Conservation (phyloP, 352 stramenopile genomes). For the Globisporangium apiculatum region DNA sequence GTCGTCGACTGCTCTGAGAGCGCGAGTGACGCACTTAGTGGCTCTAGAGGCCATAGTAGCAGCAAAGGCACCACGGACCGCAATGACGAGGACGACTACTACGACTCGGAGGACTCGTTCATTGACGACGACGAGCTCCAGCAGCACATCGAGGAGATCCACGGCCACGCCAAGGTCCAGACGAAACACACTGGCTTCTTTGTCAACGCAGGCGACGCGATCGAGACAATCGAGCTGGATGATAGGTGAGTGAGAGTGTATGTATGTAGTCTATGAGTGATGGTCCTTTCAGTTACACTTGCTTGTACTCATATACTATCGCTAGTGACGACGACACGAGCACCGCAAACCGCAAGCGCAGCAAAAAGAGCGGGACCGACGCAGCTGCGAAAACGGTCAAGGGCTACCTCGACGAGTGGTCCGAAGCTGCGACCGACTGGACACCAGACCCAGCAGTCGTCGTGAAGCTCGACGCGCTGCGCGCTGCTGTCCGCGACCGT, state of each 20-base stretch:
- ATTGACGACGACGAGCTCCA: slow-evolving; percentile 81
- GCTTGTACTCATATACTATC: background rate
- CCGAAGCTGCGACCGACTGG: slow-evolving; percentile 67
- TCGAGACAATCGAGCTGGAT: slow-evolving; percentile 60
- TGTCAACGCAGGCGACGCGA: slow-evolving; percentile 79
- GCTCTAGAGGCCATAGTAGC: slow-evolving; percentile 12
- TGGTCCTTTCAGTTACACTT: background rate
- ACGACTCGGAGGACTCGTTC: slow-evolving; percentile 87
- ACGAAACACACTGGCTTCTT: slow-evolving; percentile 88
- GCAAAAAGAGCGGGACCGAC: slow-evolving; percentile 31
- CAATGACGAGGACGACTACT: slow-evolving; percentile 77
- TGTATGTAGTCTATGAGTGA: background rate
- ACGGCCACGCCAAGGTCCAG: slow-evolving; percentile 59
- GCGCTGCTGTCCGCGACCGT: slow-evolving; percentile 59
- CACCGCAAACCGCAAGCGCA: slow-evolving; percentile 15
- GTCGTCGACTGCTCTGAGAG: slow-evolving; percentile 42
- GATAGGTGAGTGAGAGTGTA: slow-evolving; percentile 9
- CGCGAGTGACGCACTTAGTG: slow-evolving; percentile 1
- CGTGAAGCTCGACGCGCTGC: slow-evolving; percentile 45
- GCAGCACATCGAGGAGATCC: slow-evolving; percentile 79
- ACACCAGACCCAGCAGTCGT: slow-evolving; percentile 45
- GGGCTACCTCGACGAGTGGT: slow-evolving; percentile 57
- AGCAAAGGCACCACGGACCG: slow-evolving; percentile 18
- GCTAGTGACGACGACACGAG: slow-evolving; percentile 10
- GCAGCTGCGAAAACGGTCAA: slow-evolving; percentile 46